Conservation (phyloP, 768 basidiomycete genomes). For the Epithele typhae region DNA sequence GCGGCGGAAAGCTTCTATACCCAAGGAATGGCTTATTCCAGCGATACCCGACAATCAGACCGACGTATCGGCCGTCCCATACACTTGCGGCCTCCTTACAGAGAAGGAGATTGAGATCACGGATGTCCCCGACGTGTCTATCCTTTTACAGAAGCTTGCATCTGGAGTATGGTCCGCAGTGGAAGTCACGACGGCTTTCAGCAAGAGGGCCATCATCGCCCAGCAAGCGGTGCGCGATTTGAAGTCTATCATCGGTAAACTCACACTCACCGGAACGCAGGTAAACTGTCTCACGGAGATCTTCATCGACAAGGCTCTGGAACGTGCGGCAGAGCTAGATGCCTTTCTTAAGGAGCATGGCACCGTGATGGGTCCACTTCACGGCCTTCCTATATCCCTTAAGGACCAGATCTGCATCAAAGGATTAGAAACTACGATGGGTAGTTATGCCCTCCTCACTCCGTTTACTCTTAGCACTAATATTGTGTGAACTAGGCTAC, state of each 20-base stretch:
- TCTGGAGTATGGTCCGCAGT: constrained; percentile 53
- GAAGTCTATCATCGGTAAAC: too few relatives aligned
- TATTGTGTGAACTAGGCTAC: constrained; percentile 33
- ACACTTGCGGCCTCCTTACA: constrained; percentile 50
- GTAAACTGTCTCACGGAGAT: constrained; percentile 44
- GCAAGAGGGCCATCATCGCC: constrained; percentile 41
- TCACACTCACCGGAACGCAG: constrained; percentile 14
- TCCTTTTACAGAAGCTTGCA: constrained; percentile 49
- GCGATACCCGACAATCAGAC: constrained; percentile 39
- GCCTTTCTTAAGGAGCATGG: constrained; percentile 33
- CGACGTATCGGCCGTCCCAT: constrained; percentile 50
- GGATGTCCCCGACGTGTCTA: constrained; percentile 34
- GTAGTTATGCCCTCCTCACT: too few relatives aligned
- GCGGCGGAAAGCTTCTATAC: constrained; percentile 49
- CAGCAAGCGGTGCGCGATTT: constrained; percentile 35
- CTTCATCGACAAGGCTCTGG: constrained; percentile 38
- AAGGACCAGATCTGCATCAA: constrained; percentile 42
- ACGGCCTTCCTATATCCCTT: constrained; percentile 14
- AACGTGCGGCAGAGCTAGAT: constrained; percentile 38
- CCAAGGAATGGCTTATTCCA: constrained; percentile 54
- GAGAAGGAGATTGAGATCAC: constrained; percentile 60
- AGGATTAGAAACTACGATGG: constrained; percentile 54
- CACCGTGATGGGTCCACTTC: constrained; percentile 15
- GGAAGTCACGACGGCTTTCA: constrained; percentile 37
- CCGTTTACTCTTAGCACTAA: neutral